phyloP scores from a whole-genome alignment of 352 stramenopile genomes.

The Discostella stelligera region DNA sequence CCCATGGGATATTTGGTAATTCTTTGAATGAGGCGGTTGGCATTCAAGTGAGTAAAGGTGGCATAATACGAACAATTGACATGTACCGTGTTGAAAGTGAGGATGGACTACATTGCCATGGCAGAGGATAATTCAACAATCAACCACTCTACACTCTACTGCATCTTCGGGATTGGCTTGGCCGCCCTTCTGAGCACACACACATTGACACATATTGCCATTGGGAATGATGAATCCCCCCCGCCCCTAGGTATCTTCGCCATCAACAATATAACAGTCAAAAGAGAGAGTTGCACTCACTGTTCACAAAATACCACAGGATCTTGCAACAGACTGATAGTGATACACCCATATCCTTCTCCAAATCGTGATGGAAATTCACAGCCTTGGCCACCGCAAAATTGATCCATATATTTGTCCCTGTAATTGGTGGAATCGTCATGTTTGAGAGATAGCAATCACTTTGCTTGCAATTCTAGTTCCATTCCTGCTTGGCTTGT shows the following conservation, averaged over 20 bases:
- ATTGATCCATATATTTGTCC: constrained; percentile 22
- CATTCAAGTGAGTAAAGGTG: neutral
- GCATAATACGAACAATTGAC: too few relatives aligned
- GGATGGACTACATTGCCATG: too few relatives aligned
- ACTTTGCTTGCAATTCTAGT: constrained; percentile 26
- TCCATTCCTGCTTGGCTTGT: constrained; percentile 19
- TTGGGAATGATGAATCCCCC: too few relatives aligned
- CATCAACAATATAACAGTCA: too few relatives aligned
- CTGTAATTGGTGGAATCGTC: constrained; percentile 15
- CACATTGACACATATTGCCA: too few relatives aligned
- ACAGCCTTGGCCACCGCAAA: constrained; percentile 50
- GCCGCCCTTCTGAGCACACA: too few relatives aligned
- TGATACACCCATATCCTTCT: constrained; percentile 51
- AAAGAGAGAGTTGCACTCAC: too few relatives aligned
- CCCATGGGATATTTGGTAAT: neutral
- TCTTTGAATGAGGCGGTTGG: neutral
- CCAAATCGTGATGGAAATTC: constrained; percentile 66
- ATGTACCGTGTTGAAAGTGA: too few relatives aligned
- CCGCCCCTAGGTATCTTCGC: too few relatives aligned
- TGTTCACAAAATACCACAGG: constrained; percentile 38
- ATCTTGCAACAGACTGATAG: constrained; percentile 44
- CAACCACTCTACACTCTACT: too few relatives aligned
- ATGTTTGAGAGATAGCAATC: constrained; percentile 13
- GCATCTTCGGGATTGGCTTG: too few relatives aligned
- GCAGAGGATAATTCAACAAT: too few relatives aligned